Evolutionary conservation across 495 filamentous ascomycete genomes (phyloP), one percentile per base, ranked within the genome.

Genomic region (Massariosphaeria phaeospora): DNA sequence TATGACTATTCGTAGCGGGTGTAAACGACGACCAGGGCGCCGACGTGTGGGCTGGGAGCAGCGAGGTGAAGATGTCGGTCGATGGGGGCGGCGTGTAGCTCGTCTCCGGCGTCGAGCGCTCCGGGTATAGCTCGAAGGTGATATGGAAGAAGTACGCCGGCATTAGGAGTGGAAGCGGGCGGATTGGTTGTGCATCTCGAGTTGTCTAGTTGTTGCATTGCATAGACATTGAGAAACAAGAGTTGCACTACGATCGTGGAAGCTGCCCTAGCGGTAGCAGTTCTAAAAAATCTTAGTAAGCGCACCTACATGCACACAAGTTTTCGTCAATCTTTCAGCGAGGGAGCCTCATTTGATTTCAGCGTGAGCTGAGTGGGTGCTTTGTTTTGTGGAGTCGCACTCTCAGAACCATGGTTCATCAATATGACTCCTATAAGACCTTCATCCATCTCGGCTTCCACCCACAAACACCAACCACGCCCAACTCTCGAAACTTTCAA

Each of bases 111-210:
- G 57, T 50, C 6, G 48, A 53, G 25, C 56, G 57, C 38, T 44
- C 41, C 55, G 79, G 68, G 69, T 85, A 84, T 46, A 96, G 75
- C 76, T 97, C 91, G 65, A 98, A 80, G 62, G 83, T 83, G 25
- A 98, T 68, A 65, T 97, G 91, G 63, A 91, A 98, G 70, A 89
- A 91, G 71, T 93, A 96, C 29, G 85, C 82, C 73, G 87, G 86
- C 89, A 87, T 83, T 48, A 57, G 57, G 59, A 33, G 7, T 3
- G n/a, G 12, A 33, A 17, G 42, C 25, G 25, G n/a, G n/a, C n/a
- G n/a, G n/a, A n/a, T 18, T 17, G 9, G 43, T 5, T 33, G 10
- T 2, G 27, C 25, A 31, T 27, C 21, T 17, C n/a, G 7, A 24
- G 49, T 9, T 23, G 10, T 48, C 4, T 17, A 27, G 35, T 15